Evolutionary conservation across 2,329 filamentous ascomycete genomes (phyloP).

Genomic region (Ophiocordyceps unilateralis): DNA sequence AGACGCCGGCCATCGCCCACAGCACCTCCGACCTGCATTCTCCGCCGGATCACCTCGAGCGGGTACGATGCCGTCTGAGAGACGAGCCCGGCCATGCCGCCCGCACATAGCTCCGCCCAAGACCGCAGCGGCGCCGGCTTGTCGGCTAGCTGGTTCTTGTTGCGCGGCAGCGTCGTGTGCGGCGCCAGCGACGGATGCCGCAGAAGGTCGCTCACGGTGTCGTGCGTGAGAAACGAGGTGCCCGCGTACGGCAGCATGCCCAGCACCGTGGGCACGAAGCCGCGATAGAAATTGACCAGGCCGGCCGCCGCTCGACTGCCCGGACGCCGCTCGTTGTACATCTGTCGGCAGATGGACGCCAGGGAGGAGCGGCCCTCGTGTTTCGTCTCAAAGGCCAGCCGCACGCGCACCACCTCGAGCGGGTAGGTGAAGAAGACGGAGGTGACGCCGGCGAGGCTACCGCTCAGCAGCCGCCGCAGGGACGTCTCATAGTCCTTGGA

Average conservation of each 20-base stretch:
- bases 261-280: constrained; percentile 75
- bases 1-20: constrained; percentile 77
- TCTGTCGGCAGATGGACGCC: constrained; percentile 61
- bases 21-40: constrained; percentile 93
- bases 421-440: constrained; percentile 96
- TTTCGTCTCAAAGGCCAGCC: constrained; percentile 87
- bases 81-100: constrained; percentile 72
- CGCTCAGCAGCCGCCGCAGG: constrained; percentile 55
- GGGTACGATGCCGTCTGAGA: constrained; percentile 90
- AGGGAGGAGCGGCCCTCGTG: constrained; percentile 52
- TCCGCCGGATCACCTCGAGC: constrained; percentile 73
- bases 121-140: constrained; percentile 60
- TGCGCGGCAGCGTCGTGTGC: constrained; percentile 59
- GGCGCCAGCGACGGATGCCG: constrained; percentile 48
- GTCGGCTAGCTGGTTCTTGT: constrained; percentile 30
- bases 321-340: constrained; percentile 59
- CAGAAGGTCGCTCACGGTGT: constrained; percentile 72
- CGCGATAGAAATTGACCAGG: constrained; percentile 82
- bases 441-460: constrained; percentile 64
- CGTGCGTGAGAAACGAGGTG: constrained; percentile 88
- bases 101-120: constrained; percentile 73
- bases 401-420: constrained; percentile 79
- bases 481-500: constrained; percentile 61
- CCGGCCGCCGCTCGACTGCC: constrained; percentile 30
- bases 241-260: constrained; percentile 97